A percentile compares a stretch with the other conserved stretches of the same genome.
Evolutionary conservation across 1,284 basidiomycete genomes (phyloP).

Genomic region (Sanghuangporus weigelae): DNA sequence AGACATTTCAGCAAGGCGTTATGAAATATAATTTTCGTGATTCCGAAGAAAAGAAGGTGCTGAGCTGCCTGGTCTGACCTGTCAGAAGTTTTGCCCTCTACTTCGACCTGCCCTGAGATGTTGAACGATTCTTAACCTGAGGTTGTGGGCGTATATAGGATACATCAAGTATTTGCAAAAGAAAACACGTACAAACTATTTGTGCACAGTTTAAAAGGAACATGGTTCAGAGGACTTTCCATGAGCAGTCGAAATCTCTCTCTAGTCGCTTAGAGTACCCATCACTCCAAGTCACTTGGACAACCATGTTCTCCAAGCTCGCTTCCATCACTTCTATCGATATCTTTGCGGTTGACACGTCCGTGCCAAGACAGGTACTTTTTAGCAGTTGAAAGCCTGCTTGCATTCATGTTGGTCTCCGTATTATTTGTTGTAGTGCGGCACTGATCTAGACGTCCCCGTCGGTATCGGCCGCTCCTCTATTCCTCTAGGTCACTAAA

Average conservation of each 20-base stretch:
- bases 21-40: background rate
- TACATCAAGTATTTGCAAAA: background rate
- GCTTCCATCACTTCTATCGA: slow-evolving; percentile 1
- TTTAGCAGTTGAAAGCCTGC: background rate
- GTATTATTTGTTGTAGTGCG: slow-evolving; percentile 1
- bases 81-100: background rate
- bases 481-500: background rate
- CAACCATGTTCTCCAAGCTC: slow-evolving; percentile 7
- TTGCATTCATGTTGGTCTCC: background rate
- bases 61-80: background rate
- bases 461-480: slow-evolving; percentile 7
- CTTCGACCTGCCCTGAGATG: background rate
- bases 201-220: background rate
- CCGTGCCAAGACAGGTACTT: background rate
- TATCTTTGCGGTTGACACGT: slow-evolving; percentile 12
- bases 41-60: background rate
- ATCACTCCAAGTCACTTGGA: background rate
- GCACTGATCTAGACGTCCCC: slow-evolving; percentile 7
- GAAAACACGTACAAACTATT: background rate
- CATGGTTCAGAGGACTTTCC: too few species aligned
- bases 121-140: background rate
- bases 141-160: background rate
- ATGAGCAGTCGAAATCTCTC: background rate
- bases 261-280: background rate
- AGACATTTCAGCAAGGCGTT: background rate